These are phyloP conservation scores for Heritiera fomes DNA, from an alignment of 345 rosid genomes.

Conservation along the genomic window DNA sequence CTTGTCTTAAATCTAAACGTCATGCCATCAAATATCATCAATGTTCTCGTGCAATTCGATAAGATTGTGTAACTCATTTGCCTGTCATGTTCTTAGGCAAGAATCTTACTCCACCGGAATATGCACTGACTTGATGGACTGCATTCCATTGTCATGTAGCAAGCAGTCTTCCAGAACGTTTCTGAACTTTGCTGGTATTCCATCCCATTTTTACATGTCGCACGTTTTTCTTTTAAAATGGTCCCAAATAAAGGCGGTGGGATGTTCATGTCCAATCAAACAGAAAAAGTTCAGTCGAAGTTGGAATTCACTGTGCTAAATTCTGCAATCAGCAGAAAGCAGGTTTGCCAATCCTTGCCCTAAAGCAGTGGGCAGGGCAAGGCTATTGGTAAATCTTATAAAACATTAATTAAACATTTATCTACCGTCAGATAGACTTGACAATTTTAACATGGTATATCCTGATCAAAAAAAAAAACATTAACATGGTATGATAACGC, in stretches of 20 bases:
- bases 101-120: background rate
- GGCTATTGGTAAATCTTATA: background rate
- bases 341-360: background rate
- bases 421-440: too few species aligned
- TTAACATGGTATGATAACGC: too few species aligned
- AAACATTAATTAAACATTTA: background rate
- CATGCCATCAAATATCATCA: background rate
- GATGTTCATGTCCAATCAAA: background rate
- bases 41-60: background rate
- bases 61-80: background rate
- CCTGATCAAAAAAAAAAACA: too few species aligned
- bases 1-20: background rate
- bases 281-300: background rate
- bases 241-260: background rate
- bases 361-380: background rate
- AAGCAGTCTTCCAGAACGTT: background rate
- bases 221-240: background rate
- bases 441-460: too few species aligned
- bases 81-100: background rate
- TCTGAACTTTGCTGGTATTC: background rate
- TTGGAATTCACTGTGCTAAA: background rate
- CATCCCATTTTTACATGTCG: too few species aligned
- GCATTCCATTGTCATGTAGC: background rate
- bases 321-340: background rate
- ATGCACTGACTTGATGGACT: background rate